These are phyloP conservation scores for Microascus cirrosus DNA, from an alignment of 2,329 filamentous ascomycete species.

Conservation along the genomic window DNA sequence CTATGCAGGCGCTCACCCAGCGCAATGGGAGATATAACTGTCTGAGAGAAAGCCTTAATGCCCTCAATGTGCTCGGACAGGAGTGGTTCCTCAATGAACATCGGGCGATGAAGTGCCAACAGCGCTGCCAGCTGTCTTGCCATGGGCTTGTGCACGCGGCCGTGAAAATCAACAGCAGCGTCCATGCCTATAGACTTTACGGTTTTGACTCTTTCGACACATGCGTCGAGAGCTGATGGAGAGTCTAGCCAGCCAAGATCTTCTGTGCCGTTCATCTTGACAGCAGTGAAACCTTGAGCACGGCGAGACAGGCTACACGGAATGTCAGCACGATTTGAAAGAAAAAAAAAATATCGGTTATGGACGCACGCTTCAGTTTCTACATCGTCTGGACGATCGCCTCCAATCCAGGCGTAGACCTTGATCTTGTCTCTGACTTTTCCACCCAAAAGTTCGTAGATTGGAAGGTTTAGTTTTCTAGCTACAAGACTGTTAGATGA, in stretches of 20 bases:
- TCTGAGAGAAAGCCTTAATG: slow-evolving; percentile 5
- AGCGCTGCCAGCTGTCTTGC: background rate
- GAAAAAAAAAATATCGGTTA: too few relatives aligned
- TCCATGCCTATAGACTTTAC: slow-evolving; percentile 63
- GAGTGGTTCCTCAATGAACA: slow-evolving; percentile 8
- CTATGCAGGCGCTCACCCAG: slow-evolving; percentile 7
- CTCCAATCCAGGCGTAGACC: slow-evolving; percentile 72
- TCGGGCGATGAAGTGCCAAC: slow-evolving; percentile 1
- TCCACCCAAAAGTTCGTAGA: slow-evolving; percentile 65
- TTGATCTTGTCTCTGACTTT: slow-evolving; percentile 59
- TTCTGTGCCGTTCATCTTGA: slow-evolving; percentile 75
- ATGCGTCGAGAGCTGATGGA: slow-evolving; percentile 49
- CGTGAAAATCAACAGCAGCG: slow-evolving; percentile 15
- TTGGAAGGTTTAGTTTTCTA: slow-evolving; percentile 45
- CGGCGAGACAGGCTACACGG: slow-evolving; percentile 39
- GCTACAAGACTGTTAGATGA: slow-evolving; percentile 15
- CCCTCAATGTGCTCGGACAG: slow-evolving; percentile 7
- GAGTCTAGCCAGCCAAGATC: slow-evolving; percentile 69
- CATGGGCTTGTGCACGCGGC: background rate
- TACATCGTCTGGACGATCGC: slow-evolving; percentile 58
- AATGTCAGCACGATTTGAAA: background rate
- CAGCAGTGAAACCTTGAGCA: slow-evolving; percentile 50
- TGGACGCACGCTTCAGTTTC: slow-evolving; percentile 48
- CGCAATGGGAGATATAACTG: slow-evolving; percentile 4
- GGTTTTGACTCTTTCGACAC: slow-evolving; percentile 54